Base-by-base conservation (phyloP, 768 basidiomycete genomes). In the Suillus fuscotomentosus region DNA sequence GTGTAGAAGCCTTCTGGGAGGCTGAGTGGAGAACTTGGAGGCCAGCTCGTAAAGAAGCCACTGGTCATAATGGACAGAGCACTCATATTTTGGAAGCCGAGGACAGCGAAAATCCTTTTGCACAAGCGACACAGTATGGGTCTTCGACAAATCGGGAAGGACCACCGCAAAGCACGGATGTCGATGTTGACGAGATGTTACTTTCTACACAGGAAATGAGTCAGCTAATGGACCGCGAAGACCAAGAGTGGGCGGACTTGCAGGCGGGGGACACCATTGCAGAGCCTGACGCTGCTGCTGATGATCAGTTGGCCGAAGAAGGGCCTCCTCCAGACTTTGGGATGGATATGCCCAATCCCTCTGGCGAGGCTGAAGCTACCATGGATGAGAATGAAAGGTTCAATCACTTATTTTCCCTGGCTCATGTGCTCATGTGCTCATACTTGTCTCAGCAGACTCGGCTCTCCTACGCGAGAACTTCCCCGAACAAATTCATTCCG, bases 1-100 rank as follows among this genome's bases (percentile, higher is more conserved):
- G 95, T 68, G 81, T 92, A 31, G 91, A 96, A 76, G 90, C 88
- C 1, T 81, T 95, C 11, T 97, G 95, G 95, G 88, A 91, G 53
- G 76, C 82, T 42, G 68, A 80, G 61, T 84, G 81, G 73, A 86
- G 77, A 71, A 79, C 78, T 11, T 90, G 90, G 89, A 84, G 75
- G 70, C 86, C 88, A 24, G 61, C 45, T 17, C 59, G 10, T 31
- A 56, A 61, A 1, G 61, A 51, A 31, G 39, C 62, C 5, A 62
- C 66, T 11, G 68, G 68, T 41, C 27, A 51, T 31, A 64, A 74
- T 27, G 71, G 73, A 31, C 70, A 73, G 34, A 70, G 73, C 14
- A 51, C 65, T 17, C 72, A 72, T 42, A 71, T 77, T 27, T 41
- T 27, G 22, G 68, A 69, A 27, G 45, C 36, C 0, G 66, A 67